phyloP scores from a whole-genome alignment of 176 grass and related monocot genomes.

The Carex cristatella region DNA sequence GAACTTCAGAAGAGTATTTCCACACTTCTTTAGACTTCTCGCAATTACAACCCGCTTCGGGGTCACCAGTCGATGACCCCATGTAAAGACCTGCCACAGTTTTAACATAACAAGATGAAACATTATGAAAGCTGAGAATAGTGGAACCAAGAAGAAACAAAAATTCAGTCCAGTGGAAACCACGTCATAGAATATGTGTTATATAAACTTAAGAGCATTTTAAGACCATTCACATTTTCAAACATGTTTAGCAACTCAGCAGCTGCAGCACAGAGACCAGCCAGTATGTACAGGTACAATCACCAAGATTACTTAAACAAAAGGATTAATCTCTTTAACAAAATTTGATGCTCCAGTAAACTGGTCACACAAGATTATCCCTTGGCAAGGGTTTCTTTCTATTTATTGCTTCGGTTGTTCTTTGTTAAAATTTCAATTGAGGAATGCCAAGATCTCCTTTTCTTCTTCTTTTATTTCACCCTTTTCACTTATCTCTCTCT shows the following conservation, averaged over 20 bases:
- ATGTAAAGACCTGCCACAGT: slow-evolving; percentile 68
- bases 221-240: background rate
- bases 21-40: slow-evolving; percentile 82
- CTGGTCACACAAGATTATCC: background rate
- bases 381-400: background rate
- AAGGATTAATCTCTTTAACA: background rate
- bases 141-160: background rate
- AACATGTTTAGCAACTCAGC: background rate
- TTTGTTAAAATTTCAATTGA: background rate
- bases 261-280: background rate
- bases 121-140: background rate
- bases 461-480: background rate
- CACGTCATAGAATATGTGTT: background rate
- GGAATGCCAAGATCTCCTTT: background rate
- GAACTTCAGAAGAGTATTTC: slow-evolving; percentile 88
- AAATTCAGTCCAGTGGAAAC: background rate
- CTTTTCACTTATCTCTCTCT: too few species aligned
- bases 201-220: background rate
- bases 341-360: background rate
- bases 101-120: background rate
- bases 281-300: background rate
- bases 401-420: background rate
- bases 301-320: background rate
- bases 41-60: slow-evolving; percentile 75
- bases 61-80: slow-evolving; percentile 94